Percentiles rank a stretch among this genome's conserved stretches.
phyloP scores from a whole-genome alignment of 345 rosid species.

The Excoecaria agallocha region DNA sequence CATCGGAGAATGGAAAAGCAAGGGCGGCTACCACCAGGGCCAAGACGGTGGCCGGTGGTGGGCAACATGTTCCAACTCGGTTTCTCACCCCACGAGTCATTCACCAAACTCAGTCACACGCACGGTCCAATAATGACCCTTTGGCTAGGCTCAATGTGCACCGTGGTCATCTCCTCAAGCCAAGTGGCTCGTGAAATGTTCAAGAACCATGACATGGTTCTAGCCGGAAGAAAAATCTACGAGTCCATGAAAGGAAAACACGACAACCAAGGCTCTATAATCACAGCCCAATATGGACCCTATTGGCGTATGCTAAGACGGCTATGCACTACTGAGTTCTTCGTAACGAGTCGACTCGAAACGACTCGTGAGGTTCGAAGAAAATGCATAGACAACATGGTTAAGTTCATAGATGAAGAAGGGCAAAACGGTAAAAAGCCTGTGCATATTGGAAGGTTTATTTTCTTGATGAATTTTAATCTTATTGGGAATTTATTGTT shows the following conservation, averaged over 20 bases:
- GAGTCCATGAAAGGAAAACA: constrained; percentile 66
- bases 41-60: constrained; percentile 55
- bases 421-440: constrained; percentile 39
- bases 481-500: constrained; percentile 66
- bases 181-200: constrained; percentile 68
- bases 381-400: constrained; percentile 52
- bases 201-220: constrained; percentile 63
- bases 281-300: constrained; percentile 73
- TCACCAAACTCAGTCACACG: constrained; percentile 41
- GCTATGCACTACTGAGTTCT: constrained; percentile 61
- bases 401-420: constrained; percentile 42
- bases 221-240: constrained; percentile 75
- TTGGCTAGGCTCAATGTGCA: constrained; percentile 67
- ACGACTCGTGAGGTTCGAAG: constrained; percentile 45
- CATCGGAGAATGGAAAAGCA: constrained; percentile 28
- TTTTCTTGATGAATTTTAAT: constrained; percentile 71
- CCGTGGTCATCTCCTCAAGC: constrained; percentile 67
- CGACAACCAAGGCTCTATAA: constrained; percentile 57
- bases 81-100: constrained; percentile 50
- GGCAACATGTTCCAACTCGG: constrained; percentile 66
- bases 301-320: constrained; percentile 78
- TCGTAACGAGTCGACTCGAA: constrained; percentile 58
- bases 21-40: constrained; percentile 64
- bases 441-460: constrained; percentile 56
- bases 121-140: constrained; percentile 80